Evolutionary conservation across 2,329 filamentous ascomycete species (phyloP), one percentile per base, ranked within the genome.

Genomic region (Arthrinium puccinioides): DNA sequence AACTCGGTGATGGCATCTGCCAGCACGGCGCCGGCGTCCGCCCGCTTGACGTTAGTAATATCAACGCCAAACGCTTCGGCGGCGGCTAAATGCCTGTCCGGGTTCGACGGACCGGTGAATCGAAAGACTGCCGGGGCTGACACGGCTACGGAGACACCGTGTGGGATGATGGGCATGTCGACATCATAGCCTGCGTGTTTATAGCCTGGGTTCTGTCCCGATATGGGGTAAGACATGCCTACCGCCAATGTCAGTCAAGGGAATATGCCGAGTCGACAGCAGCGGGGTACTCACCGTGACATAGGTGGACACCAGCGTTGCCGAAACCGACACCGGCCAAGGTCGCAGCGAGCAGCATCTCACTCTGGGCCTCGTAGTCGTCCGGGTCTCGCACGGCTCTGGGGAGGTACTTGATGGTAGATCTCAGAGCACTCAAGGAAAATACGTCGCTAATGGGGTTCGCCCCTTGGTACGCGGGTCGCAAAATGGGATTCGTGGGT

Each of bases 391-490:
- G 80, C 4, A 94, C 85, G 0, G 88, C 84, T 39, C 90, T 79
- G 0, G 90, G 92, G 0, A 98, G 79, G 55, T 96, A 98, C 63
- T 95, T 89, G 46, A 96, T 79, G 0, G 89, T 95, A 50, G 77
- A 76, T 21, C 77, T 74, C 6, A 98, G 74, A 0, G 92, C 89
- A 50, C 86, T 82, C 15, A 98, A 72, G 4, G 87, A 94, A 69
- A 98, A 98, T 48, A 98, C 90, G 57, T 98, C 92, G 29, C 86
- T 94, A 51, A 98, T 98, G 3, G 92, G 92, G 58, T 98, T 98
- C 6, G 92, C 88, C 27, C 92, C 92, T 61, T 98, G 92, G 57
- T 98, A 98, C 0, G 92, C 89, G 0, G 92, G 92, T 4, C 92
- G 75, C 42, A 90, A 73, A 49, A 98, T 86, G 0, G 94, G 92